These are phyloP conservation scores for Nepenthes alata DNA, from an alignment of 179 eudicot species.

Conservation along the genomic window DNA sequence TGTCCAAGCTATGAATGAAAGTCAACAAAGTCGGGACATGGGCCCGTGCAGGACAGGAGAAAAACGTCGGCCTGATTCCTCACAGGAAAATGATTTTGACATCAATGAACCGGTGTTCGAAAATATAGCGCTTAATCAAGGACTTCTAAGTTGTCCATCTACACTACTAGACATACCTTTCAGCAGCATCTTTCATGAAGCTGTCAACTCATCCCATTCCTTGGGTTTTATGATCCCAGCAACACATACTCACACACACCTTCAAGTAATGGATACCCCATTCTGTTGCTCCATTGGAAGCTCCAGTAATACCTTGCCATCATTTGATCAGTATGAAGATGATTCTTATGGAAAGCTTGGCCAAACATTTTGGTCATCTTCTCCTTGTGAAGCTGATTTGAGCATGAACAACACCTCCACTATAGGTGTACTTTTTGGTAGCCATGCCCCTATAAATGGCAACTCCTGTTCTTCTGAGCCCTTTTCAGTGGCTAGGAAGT, in stretches of 20 bases:
- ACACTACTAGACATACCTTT: conserved; percentile 22
- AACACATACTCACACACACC: conserved; percentile 36
- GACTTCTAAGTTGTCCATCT: conserved; percentile 17
- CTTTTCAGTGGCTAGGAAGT: conserved; percentile 50
- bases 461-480: conserved; percentile 65
- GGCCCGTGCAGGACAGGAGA: conserved; percentile 22
- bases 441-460: conserved; percentile 78
- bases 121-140: conserved; percentile 25
- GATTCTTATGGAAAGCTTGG: conserved; percentile 14
- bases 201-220: conserved; percentile 15
- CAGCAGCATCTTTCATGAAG: conserved; percentile 21
- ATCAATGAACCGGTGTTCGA: conserved; percentile 43
- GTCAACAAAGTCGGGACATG: conserved; percentile 32
- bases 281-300: conserved; percentile 16
- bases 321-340: conserved; percentile 23
- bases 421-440: conserved; percentile 31
- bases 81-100: conserved; percentile 21
- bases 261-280: conserved; percentile 28
- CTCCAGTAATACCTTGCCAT: conserved; percentile 16
- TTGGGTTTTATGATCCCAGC: conserved; percentile 17
- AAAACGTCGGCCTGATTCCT: conserved; percentile 21
- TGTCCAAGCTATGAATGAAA: conserved; percentile 34
- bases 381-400: conserved; percentile 25
- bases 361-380: conserved; percentile 26
- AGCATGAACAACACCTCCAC: conserved; percentile 21